Percentiles rank a stretch among this genome's conserved stretches.
Conservation (phyloP, 352 stramenopile species). For the Globisporangium middletonii region DNA sequence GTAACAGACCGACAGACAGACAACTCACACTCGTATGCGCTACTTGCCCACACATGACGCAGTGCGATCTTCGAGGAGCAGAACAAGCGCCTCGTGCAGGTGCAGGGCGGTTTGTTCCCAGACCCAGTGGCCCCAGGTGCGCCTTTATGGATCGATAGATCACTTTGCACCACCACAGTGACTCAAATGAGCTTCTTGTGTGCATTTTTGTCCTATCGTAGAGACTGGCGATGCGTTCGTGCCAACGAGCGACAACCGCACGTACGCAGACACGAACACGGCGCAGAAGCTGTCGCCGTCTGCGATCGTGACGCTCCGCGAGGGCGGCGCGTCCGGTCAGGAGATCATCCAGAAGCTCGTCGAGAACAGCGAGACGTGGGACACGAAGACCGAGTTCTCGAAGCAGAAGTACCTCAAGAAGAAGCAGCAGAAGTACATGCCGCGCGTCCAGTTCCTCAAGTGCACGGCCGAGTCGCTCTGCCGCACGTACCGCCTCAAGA, state of each 20-base stretch:
- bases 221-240: slow-evolving; percentile 80
- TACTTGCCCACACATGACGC: not conserved
- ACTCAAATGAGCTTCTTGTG: not conserved
- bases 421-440: slow-evolving; percentile 94
- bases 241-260: slow-evolving; percentile 68
- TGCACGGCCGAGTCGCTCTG: slow-evolving; percentile 90
- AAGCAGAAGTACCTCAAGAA: slow-evolving; percentile 96
- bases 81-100: slow-evolving; percentile 70
- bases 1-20: too few relatives aligned
- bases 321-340: slow-evolving; percentile 61
- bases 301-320: slow-evolving; percentile 62
- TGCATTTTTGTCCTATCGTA: slow-evolving; percentile 7
- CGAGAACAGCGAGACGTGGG: slow-evolving; percentile 93
- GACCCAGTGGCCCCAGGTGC: slow-evolving; percentile 72
- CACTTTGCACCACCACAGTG: not conserved
- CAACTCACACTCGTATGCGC: too few relatives aligned
- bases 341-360: slow-evolving; percentile 92
- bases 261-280: slow-evolving; percentile 84
- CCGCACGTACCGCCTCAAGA: slow-evolving; percentile 85
- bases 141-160: not conserved
- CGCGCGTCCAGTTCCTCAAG: slow-evolving; percentile 72
- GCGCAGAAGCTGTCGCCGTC: slow-evolving; percentile 70
- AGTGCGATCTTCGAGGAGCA: slow-evolving; percentile 82
- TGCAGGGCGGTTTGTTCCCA: slow-evolving; percentile 71
- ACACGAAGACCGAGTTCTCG: slow-evolving; percentile 93